These are phyloP conservation scores for Multifurca ochricompacta DNA, from an alignment of 768 basidiomycete genomes.

Conservation along the genomic window DNA sequence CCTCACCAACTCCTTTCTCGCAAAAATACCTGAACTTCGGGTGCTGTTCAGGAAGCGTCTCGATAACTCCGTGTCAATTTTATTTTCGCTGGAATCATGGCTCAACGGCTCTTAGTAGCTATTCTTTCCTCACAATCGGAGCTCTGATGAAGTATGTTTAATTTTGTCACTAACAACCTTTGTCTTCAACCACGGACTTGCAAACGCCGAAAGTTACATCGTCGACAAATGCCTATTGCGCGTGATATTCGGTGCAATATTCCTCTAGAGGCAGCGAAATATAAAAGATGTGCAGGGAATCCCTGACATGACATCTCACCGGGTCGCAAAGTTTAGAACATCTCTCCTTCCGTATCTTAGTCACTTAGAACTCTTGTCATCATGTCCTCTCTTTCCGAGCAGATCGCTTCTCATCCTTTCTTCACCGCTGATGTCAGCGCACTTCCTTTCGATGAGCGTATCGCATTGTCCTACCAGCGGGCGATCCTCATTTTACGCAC, in stretches of 20 bases:
- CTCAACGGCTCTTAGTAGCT: too few relatives aligned
- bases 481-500: constrained; percentile 3
- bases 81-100: neutral
- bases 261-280: too few relatives aligned
- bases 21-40: neutral
- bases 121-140: too few relatives aligned
- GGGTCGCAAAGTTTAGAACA: neutral
- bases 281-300: neutral
- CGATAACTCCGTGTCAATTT: neutral
- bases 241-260: neutral
- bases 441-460: neutral
- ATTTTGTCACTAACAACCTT: too few relatives aligned
- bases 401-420: constrained; percentile 7
- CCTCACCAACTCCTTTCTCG: neutral
- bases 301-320: neutral
- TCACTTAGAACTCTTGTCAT: neutral
- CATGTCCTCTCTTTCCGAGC: constrained; percentile 1
- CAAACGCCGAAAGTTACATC: too few relatives aligned
- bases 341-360: neutral
- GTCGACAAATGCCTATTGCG: neutral
- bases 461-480: constrained; percentile 8
- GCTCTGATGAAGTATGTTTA: too few relatives aligned
- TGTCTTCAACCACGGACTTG: too few relatives aligned
- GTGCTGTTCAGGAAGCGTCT: neutral
- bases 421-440: constrained; percentile 4